Conservation (phyloP, 2,329 filamentous ascomycete genomes). For the Pestalotiopsis sp. region DNA sequence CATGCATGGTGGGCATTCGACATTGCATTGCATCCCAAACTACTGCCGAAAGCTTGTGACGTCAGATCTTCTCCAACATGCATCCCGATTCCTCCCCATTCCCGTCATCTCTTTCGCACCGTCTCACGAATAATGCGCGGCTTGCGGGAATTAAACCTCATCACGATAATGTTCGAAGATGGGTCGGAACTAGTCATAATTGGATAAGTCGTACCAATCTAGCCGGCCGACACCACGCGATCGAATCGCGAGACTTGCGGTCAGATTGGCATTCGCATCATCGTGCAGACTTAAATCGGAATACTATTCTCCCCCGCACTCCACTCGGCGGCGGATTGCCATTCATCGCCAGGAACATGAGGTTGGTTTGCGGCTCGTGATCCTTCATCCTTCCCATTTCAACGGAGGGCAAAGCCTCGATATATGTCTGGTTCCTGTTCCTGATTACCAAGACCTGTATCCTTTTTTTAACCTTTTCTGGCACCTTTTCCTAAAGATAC, state of each 20-base stretch:
- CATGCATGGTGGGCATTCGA: not conserved
- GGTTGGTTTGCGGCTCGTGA: slow-evolving; percentile 2
- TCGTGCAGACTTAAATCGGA: not conserved
- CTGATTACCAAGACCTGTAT: not conserved
- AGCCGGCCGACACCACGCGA: not conserved
- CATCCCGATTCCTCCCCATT: not conserved
- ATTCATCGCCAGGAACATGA: not conserved
- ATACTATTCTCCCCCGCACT: not conserved
- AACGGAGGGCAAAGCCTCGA: not conserved
- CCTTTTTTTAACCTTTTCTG: not conserved
- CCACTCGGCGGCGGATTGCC: not conserved
- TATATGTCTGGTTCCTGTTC: not conserved
- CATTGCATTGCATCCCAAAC: not conserved
- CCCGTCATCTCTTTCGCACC: not conserved
- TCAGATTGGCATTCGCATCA: not conserved
- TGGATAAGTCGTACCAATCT: not conserved
- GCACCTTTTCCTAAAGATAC: not conserved
- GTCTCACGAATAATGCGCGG: not conserved
- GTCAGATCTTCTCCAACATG: not conserved
- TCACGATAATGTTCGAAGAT: not conserved
- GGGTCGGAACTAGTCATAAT: not conserved
- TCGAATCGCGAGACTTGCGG: not conserved
- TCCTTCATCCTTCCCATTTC: slow-evolving; percentile 4
- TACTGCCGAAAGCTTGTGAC: not conserved
- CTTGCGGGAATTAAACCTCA: not conserved